Conservation (phyloP, 441 rosid genomes). For the Corymbia citriodora region DNA sequence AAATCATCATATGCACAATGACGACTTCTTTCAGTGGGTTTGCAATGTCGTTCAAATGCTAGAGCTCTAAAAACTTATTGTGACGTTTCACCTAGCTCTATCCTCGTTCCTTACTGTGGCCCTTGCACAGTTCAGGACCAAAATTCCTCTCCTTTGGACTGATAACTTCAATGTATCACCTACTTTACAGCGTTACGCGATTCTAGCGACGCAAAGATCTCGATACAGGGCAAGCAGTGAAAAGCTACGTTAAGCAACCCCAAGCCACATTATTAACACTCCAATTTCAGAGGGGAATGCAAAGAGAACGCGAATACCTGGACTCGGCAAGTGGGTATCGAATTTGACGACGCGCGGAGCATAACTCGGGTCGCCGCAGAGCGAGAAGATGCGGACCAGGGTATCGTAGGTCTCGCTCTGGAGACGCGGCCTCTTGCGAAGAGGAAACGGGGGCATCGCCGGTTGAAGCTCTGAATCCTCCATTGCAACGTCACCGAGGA, state of each 20-base stretch:
- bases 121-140: background rate
- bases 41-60: background rate
- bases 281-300: background rate
- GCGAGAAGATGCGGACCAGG: slow-evolving; percentile 45
- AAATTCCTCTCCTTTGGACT: background rate
- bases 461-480: background rate
- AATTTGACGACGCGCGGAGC: slow-evolving; percentile 34
- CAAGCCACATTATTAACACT: background rate
- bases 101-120: rapidly evolving
- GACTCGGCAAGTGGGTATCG: slow-evolving; percentile 21
- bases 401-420: slow-evolving; percentile 40
- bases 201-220: background rate
- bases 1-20: background rate
- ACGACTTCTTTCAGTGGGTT: background rate
- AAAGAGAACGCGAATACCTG: slow-evolving; percentile 25
- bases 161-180: background rate
- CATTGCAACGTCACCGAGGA: background rate
- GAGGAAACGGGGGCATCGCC: slow-evolving; percentile 7
- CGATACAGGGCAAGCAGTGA: background rate
- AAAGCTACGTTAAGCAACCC: background rate
- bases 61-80: background rate
- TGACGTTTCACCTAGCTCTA: background rate
- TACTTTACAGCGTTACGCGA: background rate
- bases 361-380: slow-evolving; percentile 37
- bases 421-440: slow-evolving; percentile 30